Evolutionary conservation across 2,329 filamentous ascomycete genomes (phyloP).

Genomic region (Exophiala aquamarina): DNA sequence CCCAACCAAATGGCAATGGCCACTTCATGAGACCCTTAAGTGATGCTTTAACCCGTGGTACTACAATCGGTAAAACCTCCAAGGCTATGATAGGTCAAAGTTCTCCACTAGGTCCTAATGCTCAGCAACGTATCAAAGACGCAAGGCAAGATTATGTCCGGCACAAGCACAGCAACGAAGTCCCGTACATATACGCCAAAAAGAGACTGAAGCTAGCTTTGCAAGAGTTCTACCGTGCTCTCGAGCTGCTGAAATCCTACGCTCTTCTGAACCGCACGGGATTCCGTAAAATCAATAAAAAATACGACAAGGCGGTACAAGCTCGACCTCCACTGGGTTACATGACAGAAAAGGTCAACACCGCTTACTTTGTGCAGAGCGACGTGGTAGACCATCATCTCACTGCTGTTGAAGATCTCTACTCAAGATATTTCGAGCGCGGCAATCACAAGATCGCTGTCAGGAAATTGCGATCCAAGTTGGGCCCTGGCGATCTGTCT

Average conservation of each 20-base stretch:
- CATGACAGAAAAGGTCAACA: constrained; percentile 88
- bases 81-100: constrained; percentile 47
- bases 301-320: constrained; percentile 89
- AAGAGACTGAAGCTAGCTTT: constrained; percentile 86
- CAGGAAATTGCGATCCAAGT: constrained; percentile 77
- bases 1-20: constrained; percentile 30
- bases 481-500: constrained; percentile 59
- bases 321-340: constrained; percentile 76
- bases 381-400: constrained; percentile 80
- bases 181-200: constrained; percentile 85
- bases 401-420: constrained; percentile 80
- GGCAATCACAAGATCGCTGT: constrained; percentile 91
- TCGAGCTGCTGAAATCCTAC: constrained; percentile 91
- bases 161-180: constrained; percentile 50
- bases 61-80: constrained; percentile 57
- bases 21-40: constrained; percentile 35
- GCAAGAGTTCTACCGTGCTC: constrained; percentile 87
- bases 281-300: constrained; percentile 97
- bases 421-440: constrained; percentile 89
- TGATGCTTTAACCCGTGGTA: constrained; percentile 43
- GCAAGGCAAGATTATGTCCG: constrained; percentile 52
- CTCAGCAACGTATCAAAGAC: constrained; percentile 31
- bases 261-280: constrained; percentile 86
- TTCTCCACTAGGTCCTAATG: constrained; percentile 40
- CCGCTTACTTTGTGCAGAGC: constrained; percentile 87